A percentile compares a stretch with the other conserved stretches of the same genome.
phyloP scores from a whole-genome alignment of 1,139 yeast genomes.

The Zygosaccharomyces pseudobailii region DNA sequence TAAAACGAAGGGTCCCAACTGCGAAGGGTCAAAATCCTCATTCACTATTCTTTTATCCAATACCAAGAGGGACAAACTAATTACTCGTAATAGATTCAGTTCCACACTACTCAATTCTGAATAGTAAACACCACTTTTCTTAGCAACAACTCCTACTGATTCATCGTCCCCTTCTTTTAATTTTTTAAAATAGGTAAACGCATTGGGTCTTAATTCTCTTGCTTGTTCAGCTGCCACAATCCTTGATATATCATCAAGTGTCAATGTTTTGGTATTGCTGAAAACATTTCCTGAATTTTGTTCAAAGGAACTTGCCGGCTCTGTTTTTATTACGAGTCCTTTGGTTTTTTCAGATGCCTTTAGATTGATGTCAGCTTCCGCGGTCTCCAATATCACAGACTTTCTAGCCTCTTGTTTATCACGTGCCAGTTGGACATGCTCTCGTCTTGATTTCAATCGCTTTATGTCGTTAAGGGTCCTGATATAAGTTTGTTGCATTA shows the following conservation, averaged over 20 bases:
- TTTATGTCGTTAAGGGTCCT: conserved; percentile 75
- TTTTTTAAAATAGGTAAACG: conserved; percentile 34
- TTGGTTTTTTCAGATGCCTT: conserved; percentile 10
- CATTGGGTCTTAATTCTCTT: conserved; percentile 62
- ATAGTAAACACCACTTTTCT: conserved; percentile 47
- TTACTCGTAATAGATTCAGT: conserved; percentile 46
- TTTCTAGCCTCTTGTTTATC: conserved; percentile 56
- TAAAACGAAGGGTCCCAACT: conserved; percentile 15
- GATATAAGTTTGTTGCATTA: conserved; percentile 51
- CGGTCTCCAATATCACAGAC: conserved; percentile 46
- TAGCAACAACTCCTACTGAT: conserved; percentile 15
- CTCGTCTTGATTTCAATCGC: conserved; percentile 68
- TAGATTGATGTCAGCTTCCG: conserved; percentile 31
- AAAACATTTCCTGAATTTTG: conserved; percentile 49
- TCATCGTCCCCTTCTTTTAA: conserved; percentile 32
- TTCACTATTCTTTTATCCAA: conserved; percentile 16
- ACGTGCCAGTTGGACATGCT: conserved; percentile 57
- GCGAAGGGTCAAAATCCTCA: conserved; percentile 10
- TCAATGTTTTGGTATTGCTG: conserved; percentile 77
- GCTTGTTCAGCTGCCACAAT: conserved; percentile 98
- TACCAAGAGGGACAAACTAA: conserved; percentile 43
- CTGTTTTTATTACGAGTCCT: conserved; percentile 29
- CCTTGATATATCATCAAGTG: conserved; percentile 93
- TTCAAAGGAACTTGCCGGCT: conserved; percentile 12
- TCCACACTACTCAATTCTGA: conserved; percentile 67